A percentile compares a stretch with the other conserved stretches of the same genome.
Conservation (phyloP, 768 basidiomycete species). For the Clitopilus hobsonii region DNA sequence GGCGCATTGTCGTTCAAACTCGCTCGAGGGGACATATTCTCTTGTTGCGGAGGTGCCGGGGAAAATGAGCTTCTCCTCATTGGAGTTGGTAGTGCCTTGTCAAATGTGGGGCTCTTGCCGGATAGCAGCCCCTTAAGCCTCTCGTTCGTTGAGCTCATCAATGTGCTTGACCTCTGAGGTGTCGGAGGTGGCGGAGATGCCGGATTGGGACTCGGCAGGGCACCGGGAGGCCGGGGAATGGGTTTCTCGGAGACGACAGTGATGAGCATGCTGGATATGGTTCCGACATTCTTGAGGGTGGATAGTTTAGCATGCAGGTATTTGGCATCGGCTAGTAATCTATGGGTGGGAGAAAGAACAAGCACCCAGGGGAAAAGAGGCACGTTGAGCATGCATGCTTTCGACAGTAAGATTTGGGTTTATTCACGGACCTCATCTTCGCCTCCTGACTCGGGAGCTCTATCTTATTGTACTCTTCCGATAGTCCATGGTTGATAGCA, state of each 20-base stretch:
- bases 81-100: constrained; percentile 31
- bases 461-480: constrained; percentile 80
- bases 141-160: constrained; percentile 35
- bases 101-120: constrained; percentile 26
- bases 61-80: background rate
- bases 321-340: constrained; percentile 75
- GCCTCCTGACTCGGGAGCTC: constrained; percentile 81
- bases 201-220: background rate
- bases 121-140: constrained; percentile 43
- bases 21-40: background rate
- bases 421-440: constrained; percentile 69
- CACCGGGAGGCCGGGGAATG: constrained; percentile 32
- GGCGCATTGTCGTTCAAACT: background rate
- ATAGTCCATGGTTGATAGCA: constrained; percentile 85
- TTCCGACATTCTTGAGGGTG: constrained; percentile 65
- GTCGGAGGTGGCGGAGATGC: constrained; percentile 15
- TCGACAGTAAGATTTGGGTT: background rate
- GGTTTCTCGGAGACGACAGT: constrained; percentile 80
- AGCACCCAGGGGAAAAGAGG: background rate
- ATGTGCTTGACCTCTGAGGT: constrained; percentile 28
- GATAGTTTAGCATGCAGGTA: constrained; percentile 76
- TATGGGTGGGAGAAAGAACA: constrained; percentile 22
- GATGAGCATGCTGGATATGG: constrained; percentile 76
- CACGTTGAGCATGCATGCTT: constrained; percentile 2
- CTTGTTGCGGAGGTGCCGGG: background rate